Evolutionary conservation across 768 basidiomycete genomes (phyloP).

Genomic region (Collybia sp.): DNA sequence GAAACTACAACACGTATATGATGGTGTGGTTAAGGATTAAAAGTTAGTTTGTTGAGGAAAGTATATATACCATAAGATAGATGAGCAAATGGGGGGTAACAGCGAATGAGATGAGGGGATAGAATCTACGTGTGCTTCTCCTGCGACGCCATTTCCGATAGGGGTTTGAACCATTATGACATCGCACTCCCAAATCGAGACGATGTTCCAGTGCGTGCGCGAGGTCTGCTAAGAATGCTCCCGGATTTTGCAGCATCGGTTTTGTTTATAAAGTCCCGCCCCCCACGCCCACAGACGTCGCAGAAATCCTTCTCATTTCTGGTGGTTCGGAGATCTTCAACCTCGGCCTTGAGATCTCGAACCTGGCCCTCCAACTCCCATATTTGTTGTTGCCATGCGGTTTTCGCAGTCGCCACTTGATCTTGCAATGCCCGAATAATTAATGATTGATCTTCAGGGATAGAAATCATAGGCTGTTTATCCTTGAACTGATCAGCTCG

Average conservation of each 20-base stretch:
- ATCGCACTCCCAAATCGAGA: conserved; percentile 58
- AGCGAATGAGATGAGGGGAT: conserved; percentile 5
- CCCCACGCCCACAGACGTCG: conserved; percentile 56
- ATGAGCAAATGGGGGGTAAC: conserved; percentile 10
- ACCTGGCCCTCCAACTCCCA: conserved; percentile 76
- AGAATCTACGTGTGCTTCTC: neutral
- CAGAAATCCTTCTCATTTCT: conserved; percentile 41
- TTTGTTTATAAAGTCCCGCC: conserved; percentile 6
- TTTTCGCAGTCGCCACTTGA: conserved; percentile 51
- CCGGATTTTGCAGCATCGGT: conserved; percentile 17
- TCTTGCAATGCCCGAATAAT: conserved; percentile 55
- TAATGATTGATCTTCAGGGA: conserved; percentile 35
- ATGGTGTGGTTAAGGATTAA: neutral
- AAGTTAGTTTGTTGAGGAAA: conserved; percentile 1
- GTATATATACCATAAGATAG: conserved; percentile 11
- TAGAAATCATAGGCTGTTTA: conserved; percentile 16
- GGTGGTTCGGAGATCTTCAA: conserved; percentile 48
- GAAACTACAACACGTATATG: neutral
- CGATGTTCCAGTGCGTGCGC: conserved; percentile 62
- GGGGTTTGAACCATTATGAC: conserved; percentile 24
- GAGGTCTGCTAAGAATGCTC: conserved; percentile 57
- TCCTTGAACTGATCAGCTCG: conserved; percentile 11
- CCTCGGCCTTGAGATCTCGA: conserved; percentile 63
- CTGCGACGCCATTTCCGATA: conserved; percentile 2
- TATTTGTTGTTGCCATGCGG: conserved; percentile 67